Percentiles rank a stretch among this genome's conserved stretches.
These are phyloP conservation scores for Purshia tridentata DNA, from an alignment of 306 rosid genomes.

Conservation along the genomic window DNA sequence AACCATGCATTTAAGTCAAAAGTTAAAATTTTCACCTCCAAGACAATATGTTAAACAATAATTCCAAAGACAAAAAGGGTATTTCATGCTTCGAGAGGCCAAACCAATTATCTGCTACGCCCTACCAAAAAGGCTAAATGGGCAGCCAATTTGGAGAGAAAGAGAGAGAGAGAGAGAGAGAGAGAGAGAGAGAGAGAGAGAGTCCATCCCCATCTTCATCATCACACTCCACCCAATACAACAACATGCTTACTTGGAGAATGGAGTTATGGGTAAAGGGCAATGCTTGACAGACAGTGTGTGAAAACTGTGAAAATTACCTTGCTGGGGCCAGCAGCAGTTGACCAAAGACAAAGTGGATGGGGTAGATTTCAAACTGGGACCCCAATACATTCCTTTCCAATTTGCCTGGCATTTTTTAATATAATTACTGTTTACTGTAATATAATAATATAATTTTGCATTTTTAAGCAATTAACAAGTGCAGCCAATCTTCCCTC, in stretches of 20 bases:
- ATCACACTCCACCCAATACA: neutral
- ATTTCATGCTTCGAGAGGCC: no score
- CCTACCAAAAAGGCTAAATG: no score
- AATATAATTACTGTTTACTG: neutral
- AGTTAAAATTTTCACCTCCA: no score
- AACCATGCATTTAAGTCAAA: no score
- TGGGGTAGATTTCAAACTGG: slow-evolving; percentile 21
- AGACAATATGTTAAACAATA: no score
- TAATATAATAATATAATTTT: neutral
- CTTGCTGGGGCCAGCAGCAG: slow-evolving; percentile 4
- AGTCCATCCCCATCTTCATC: no score
- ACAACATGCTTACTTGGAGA: neutral
- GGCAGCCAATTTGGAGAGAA: no score
- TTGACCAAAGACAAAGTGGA: slow-evolving; percentile 8
- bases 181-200: no score
- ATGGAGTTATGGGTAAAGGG: neutral
- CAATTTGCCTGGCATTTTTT: neutral
- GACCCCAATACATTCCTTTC: slow-evolving; percentile 19
- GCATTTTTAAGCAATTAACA: neutral
- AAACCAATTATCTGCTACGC: no score
- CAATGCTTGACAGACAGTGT: neutral
- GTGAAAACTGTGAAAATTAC: neutral
- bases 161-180: no score
- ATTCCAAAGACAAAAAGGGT: no score
- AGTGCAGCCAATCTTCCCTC: slow-evolving; percentile 17